A percentile compares a stretch with the other conserved stretches of the same genome.
Conservation (phyloP, 345 rosid genomes). For the Eucalyptus leucophloia region DNA sequence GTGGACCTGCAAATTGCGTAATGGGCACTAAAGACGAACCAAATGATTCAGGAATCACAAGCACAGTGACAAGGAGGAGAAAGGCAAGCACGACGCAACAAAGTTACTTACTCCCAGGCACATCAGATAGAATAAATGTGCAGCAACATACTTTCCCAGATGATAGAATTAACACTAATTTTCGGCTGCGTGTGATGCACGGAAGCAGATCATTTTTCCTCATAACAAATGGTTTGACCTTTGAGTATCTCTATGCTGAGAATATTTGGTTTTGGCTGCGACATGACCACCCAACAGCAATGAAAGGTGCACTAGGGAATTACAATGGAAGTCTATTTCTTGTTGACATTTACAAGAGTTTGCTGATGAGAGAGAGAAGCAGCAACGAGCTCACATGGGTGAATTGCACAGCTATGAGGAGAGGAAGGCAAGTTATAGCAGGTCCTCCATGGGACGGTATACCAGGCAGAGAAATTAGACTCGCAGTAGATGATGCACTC, state of each 20-base stretch:
- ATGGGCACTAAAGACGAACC: constrained; percentile 41
- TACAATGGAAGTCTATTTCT: constrained; percentile 59
- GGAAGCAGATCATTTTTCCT: constrained; percentile 47
- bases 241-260: constrained; percentile 50
- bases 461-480: constrained; percentile 34
- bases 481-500: constrained; percentile 43
- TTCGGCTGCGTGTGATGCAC: constrained; percentile 42
- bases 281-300: constrained; percentile 52
- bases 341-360: constrained; percentile 35
- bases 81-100: constrained; percentile 26
- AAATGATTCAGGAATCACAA: constrained; percentile 20
- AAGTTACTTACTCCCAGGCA: constrained; percentile 20
- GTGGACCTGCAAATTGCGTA: constrained; percentile 47
- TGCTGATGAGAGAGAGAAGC: constrained; percentile 50
- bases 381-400: constrained; percentile 33
- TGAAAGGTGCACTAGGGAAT: constrained; percentile 45
- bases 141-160: constrained; percentile 17
- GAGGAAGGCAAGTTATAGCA: constrained; percentile 31
- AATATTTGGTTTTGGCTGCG: constrained; percentile 56
- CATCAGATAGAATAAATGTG: neutral
- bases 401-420: constrained; percentile 55
- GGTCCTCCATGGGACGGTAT: constrained; percentile 65
- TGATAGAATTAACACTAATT: constrained; percentile 27
- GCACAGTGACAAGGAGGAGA: constrained; percentile 32
- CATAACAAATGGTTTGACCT: constrained; percentile 35